A percentile compares a stretch with the other conserved stretches of the same genome.
These are phyloP conservation scores for Kodamaea sp. DNA, from an alignment of 1,139 yeast genomes.

Conservation along the genomic window DNA sequence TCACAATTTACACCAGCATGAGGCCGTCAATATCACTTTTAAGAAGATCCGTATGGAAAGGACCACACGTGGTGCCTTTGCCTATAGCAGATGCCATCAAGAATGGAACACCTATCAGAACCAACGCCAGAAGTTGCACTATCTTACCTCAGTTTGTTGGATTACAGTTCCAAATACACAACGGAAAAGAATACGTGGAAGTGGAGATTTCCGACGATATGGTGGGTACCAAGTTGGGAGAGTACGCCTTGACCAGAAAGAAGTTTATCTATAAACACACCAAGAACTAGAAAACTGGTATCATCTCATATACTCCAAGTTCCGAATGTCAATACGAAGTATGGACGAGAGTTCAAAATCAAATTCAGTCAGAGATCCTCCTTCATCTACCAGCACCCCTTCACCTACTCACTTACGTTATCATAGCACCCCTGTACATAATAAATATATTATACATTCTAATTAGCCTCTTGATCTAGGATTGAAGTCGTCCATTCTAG, in stretches of 20 bases:
- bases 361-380: too few relatives aligned
- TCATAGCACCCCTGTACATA: too few relatives aligned
- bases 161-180: slow-evolving; percentile 88
- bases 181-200: slow-evolving; percentile 92
- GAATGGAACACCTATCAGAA: slow-evolving; percentile 83
- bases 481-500: slow-evolving; percentile 55
- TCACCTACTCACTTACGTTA: too few relatives aligned
- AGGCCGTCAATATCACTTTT: slow-evolving; percentile 56
- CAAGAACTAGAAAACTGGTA: slow-evolving; percentile 47
- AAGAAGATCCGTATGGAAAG: slow-evolving; percentile 82
- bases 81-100: slow-evolving; percentile 85
- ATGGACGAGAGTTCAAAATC: too few relatives aligned
- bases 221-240: slow-evolving; percentile 98
- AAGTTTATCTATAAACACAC: slow-evolving; percentile 80
- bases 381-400: too few relatives aligned
- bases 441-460: background rate
- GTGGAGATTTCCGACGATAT: slow-evolving; percentile 87
- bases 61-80: slow-evolving; percentile 91
- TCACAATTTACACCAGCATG: too few relatives aligned
- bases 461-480: slow-evolving; percentile 34
- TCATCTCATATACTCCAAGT: too few relatives aligned
- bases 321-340: too few relatives aligned
- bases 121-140: slow-evolving; percentile 93
- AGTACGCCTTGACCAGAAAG: slow-evolving; percentile 91
- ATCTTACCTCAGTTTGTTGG: slow-evolving; percentile 96